Conservation (phyloP, 2,329 filamentous ascomycete genomes). For the Monosporascus cannonballus region DNA sequence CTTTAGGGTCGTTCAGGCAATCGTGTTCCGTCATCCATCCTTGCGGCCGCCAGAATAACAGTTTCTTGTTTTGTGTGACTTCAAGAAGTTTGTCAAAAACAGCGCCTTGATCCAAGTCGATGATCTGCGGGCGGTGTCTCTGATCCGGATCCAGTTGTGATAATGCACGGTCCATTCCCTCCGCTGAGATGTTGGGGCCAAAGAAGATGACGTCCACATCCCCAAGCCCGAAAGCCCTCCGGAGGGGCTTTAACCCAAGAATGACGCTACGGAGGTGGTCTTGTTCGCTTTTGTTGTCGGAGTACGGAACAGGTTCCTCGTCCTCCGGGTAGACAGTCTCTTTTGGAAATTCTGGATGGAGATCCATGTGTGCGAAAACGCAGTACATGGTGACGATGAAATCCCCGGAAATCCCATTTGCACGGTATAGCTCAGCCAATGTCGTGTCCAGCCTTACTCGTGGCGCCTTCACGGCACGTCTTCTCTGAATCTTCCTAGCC, state of each 20-base stretch:
- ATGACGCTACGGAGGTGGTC: slow-evolving; percentile 12
- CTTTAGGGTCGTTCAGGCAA: slow-evolving; percentile 13
- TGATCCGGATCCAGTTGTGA: slow-evolving; percentile 14
- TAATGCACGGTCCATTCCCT: slow-evolving; percentile 11
- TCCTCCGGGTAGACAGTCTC: slow-evolving; percentile 16
- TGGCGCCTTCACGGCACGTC: background rate
- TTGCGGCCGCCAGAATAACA: slow-evolving; percentile 18
- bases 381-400: slow-evolving; percentile 19
- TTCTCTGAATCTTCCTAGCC: background rate
- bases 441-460: slow-evolving; percentile 12
- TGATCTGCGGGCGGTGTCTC: slow-evolving; percentile 9
- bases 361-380: slow-evolving; percentile 16
- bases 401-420: slow-evolving; percentile 12
- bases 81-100: slow-evolving; percentile 5
- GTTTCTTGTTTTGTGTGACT: slow-evolving; percentile 6
- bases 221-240: slow-evolving; percentile 15
- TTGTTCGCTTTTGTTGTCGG: slow-evolving; percentile 9
- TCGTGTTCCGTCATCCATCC: slow-evolving; percentile 16
- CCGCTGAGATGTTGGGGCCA: slow-evolving; percentile 11
- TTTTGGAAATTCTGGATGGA: slow-evolving; percentile 14
- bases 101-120: slow-evolving; percentile 8
- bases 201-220: slow-evolving; percentile 17
- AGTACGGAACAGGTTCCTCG: slow-evolving; percentile 17
- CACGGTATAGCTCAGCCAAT: slow-evolving; percentile 14
- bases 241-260: slow-evolving; percentile 16